A percentile compares a stretch with the other conserved stretches of the same genome.
Evolutionary conservation across 495 filamentous ascomycete genomes (phyloP).

Genomic region (Penicillium roqueforti): DNA sequence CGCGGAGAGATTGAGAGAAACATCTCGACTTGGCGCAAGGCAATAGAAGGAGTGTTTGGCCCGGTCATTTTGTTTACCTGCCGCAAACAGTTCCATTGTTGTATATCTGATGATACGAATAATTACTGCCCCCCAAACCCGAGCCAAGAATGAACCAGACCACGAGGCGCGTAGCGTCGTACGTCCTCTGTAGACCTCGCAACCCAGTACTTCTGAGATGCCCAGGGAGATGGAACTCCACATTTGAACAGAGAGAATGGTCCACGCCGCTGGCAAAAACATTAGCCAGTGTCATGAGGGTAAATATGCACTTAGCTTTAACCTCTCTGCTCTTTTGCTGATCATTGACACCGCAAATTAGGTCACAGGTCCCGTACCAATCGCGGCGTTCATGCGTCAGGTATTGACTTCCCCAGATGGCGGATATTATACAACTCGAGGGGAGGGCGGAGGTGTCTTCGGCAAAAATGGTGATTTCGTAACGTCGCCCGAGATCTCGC

Average conservation of each 20-base stretch:
- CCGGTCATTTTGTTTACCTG: not conserved
- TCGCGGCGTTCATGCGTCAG: conserved; percentile 97
- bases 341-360: conserved; percentile 23
- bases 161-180: conserved; percentile 33
- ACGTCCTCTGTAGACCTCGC: conserved; percentile 26
- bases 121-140: not conserved
- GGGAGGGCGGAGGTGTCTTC: conserved; percentile 65
- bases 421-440: conserved; percentile 84
- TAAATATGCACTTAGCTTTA: conserved; percentile 29
- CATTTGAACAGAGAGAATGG: conserved; percentile 56
- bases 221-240: conserved; percentile 34
- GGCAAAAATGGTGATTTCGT: conserved; percentile 90
- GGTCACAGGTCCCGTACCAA: conserved; percentile 79
- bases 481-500: conserved; percentile 94
- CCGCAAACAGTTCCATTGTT: not conserved
- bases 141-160: conserved; percentile 29
- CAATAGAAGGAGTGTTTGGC: not conserved
- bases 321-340: not conserved
- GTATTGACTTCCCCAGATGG: conserved; percentile 87
- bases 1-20: conserved; percentile 21
- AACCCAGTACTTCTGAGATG: conserved; percentile 11
- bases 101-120: not conserved
- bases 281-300: conserved; percentile 77
- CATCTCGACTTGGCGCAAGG: not conserved
- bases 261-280: conserved; percentile 86